These are phyloP conservation scores for Dittrichia graveolens DNA, from an alignment of 129 eudicot species.

Conservation along the genomic window DNA sequence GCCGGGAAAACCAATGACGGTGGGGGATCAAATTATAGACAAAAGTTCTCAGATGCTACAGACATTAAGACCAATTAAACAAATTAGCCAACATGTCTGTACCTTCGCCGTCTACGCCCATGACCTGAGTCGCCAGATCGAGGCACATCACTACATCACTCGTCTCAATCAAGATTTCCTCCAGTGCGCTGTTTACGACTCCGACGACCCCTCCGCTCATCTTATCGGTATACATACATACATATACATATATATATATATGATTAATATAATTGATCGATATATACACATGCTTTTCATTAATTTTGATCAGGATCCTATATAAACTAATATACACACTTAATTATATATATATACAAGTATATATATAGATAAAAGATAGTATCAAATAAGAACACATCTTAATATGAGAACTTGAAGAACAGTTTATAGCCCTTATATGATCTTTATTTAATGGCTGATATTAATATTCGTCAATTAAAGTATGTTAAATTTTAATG, in stretches of 20 bases:
- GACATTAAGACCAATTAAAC: slow-evolving; percentile 69
- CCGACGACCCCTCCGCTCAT: slow-evolving; percentile 55
- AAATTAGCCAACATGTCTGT: slow-evolving; percentile 68
- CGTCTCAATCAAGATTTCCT: slow-evolving; percentile 76
- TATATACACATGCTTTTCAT: too few relatives aligned
- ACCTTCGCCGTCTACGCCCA: slow-evolving; percentile 76
- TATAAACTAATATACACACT: too few relatives aligned
- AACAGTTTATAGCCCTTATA: too few relatives aligned
- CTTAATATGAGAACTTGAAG: too few relatives aligned
- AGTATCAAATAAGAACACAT: too few relatives aligned
- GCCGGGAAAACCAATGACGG: slow-evolving; percentile 73
- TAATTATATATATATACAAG: too few relatives aligned
- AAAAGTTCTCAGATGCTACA: slow-evolving; percentile 79
- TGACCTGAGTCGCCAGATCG: slow-evolving; percentile 86
- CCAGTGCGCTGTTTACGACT: slow-evolving; percentile 84
- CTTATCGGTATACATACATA: slow-evolving; percentile 47
- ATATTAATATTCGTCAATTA: too few relatives aligned
- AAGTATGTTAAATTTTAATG: too few relatives aligned
- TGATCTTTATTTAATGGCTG: too few relatives aligned
- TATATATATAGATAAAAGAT: too few relatives aligned
- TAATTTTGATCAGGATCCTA: too few relatives aligned
- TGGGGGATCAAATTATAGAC: slow-evolving; percentile 56
- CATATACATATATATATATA: not conserved
- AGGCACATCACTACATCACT: slow-evolving; percentile 65
- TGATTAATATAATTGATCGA: not conserved